Percentiles rank a stretch among this genome's conserved stretches.
phyloP scores from a whole-genome alignment of 495 filamentous ascomycete species.

The Xylaria flabelliformis region DNA sequence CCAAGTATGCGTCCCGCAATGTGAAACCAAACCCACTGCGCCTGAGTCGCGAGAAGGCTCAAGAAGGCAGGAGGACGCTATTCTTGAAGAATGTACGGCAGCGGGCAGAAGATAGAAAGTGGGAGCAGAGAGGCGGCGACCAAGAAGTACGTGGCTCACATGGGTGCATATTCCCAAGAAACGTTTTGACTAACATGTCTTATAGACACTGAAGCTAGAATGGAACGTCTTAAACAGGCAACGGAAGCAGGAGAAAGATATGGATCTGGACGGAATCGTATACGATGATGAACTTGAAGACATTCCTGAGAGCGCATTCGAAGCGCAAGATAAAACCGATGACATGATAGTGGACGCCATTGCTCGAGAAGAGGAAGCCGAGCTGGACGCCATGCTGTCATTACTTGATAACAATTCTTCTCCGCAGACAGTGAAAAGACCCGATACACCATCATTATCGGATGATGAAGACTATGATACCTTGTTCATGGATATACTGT shows the following conservation, averaged over 20 bases:
- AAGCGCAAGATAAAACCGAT: conserved; percentile 48
- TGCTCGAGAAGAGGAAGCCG: conserved; percentile 60
- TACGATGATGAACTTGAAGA: conserved; percentile 53
- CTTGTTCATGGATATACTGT: conserved; percentile 53
- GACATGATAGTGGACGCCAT: conserved; percentile 55
- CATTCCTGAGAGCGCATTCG: conserved; percentile 44
- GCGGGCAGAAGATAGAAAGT: conserved; percentile 68
- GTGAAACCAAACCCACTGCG: conserved; percentile 49
- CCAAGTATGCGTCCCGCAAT: conserved; percentile 39
- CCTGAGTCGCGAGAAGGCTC: conserved; percentile 49
- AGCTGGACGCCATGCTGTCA: conserved; percentile 63
- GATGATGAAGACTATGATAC: conserved; percentile 65
- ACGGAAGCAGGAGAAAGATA: conserved; percentile 54
- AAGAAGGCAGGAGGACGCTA: conserved; percentile 63
- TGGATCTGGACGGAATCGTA: conserved; percentile 56
- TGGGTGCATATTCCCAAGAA: not conserved
- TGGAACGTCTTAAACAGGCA: conserved; percentile 50
- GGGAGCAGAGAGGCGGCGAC: conserved; percentile 71
- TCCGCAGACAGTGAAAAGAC: conserved; percentile 28
- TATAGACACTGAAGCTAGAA: conserved; percentile 56
- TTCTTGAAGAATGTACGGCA: conserved; percentile 82
- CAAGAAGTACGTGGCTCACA: conserved; percentile 69
- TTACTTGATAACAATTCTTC: conserved; percentile 36
- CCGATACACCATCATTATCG: conserved; percentile 41
- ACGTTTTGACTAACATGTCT: conserved; percentile 29